Percentiles rank a stretch among this genome's conserved stretches.
phyloP scores from a whole-genome alignment of 2,329 filamentous ascomycete genomes.

The Microcyclospora pomicola region DNA sequence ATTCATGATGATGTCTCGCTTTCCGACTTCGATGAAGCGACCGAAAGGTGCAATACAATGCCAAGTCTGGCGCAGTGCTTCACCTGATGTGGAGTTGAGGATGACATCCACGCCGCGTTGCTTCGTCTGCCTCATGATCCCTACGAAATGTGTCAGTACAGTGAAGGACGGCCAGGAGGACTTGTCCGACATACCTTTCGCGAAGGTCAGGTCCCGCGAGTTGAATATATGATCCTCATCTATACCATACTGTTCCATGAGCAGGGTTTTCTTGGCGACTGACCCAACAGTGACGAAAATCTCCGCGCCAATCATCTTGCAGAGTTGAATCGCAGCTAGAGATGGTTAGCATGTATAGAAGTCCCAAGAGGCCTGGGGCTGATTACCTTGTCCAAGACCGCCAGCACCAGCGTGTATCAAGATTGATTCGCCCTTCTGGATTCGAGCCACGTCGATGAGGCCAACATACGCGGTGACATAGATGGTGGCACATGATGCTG shows the following conservation, averaged over 20 bases:
- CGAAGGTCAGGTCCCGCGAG: constrained; percentile 16
- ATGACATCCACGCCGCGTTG: constrained; percentile 17
- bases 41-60: constrained; percentile 17
- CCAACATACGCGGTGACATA: constrained; percentile 15
- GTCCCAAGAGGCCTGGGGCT: no score
- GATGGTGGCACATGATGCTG: constrained; percentile 3
- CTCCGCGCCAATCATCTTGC: constrained; percentile 9
- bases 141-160: no score
- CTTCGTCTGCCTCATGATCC: not conserved
- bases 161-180: constrained; percentile 13
- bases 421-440: constrained; percentile 21
- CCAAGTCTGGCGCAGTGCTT: constrained; percentile 16
- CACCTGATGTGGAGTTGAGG: constrained; percentile 16
- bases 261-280: constrained; percentile 8
- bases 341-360: no score
- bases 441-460: constrained; percentile 15
- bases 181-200: no score
- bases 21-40: constrained; percentile 15
- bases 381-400: constrained; percentile 15
- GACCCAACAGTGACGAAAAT: constrained; percentile 15
- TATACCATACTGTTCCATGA: constrained; percentile 12
- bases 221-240: constrained; percentile 18
- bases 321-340: constrained; percentile 13
- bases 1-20: constrained; percentile 5
- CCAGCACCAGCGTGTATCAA: constrained; percentile 20